Evolutionary conservation across 2,329 filamentous ascomycete genomes (phyloP), one percentile per base, ranked within the genome.

Genomic region (Mycosphaerella arachidis): DNA sequence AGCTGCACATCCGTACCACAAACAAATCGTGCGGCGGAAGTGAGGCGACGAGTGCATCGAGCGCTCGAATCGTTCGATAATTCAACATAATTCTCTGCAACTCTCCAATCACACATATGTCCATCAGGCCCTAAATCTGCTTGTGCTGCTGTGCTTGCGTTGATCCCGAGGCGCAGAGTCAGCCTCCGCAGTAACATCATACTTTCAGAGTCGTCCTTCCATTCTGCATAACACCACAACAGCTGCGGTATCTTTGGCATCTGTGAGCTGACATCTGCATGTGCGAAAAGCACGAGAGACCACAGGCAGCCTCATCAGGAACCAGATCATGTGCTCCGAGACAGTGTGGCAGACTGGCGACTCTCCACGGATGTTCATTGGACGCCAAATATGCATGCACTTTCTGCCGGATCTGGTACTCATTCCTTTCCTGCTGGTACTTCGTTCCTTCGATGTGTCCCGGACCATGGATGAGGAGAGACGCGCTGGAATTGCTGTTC

Each of bases 1-100:
- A 56, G 53, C 48, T 56, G 58, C 48, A 53, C 50, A 45, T 53
- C 51, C 55, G 53, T 31, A 54, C 45, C 53, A 53, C 29, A 30
- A 48, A 56, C 10, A 48, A 37, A 31, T n/a, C 35, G 24, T 30
- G 27, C 48, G 31, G 20, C 30, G 35, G 37, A 50, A 52, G 29
- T 53, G 40, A 53, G 27, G 58, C 31, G 40, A 48, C 27, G 30
- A 24, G 20, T 45, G 50, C 50, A 16, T 35, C n/a, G 30, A 35
- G 35, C 27, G 13, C 10, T 40, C 33, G 48, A 51, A 57, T 52
- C n/a, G 46, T 51, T 37, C n/a, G 12, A 33, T 18, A 20, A 9
- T 52, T 18, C 48, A 10, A 10, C 30, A 35, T 9, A 31, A 9
- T 16, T 30, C 30, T 33, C 50, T 51, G 6, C 16, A 50, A n/a